Evolutionary conservation across 352 stramenopile genomes (phyloP).

Genomic region (Phytophthora europaea): DNA sequence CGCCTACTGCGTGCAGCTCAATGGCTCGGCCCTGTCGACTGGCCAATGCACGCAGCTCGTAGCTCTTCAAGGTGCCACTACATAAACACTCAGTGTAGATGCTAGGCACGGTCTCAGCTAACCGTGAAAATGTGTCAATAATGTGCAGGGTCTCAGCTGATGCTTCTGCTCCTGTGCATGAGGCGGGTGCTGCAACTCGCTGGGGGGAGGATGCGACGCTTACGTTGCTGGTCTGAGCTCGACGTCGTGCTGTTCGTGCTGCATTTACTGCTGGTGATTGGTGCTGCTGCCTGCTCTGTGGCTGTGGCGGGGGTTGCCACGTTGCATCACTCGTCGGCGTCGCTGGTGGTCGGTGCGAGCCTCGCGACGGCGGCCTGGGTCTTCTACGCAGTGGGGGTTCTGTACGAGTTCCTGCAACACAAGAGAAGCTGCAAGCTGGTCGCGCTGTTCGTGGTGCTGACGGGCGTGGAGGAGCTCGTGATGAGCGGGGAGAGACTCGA

Average conservation of each 20-base stretch:
- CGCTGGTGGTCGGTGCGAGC: conserved; percentile 43
- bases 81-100: not conserved
- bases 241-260: conserved; percentile 32
- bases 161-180: conserved; percentile 54
- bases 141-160: conserved; percentile 43
- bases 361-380: conserved; percentile 38
- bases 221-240: conserved; percentile 6
- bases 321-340: conserved; percentile 39
- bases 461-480: conserved; percentile 24
- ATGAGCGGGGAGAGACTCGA: not conserved
- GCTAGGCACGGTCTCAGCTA: not conserved
- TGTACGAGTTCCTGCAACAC: conserved; percentile 35
- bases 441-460: conserved; percentile 33
- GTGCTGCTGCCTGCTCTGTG: conserved; percentile 35
- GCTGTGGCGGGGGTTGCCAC: conserved; percentile 34
- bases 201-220: not conserved
- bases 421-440: conserved; percentile 24
- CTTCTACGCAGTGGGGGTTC: conserved; percentile 43
- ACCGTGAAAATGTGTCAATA: not conserved
- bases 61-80: conserved; percentile 34
- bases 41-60: conserved; percentile 42
- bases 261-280: conserved; percentile 41
- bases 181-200: conserved; percentile 46
- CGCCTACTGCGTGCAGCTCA: conserved; percentile 40
- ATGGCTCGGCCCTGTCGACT: conserved; percentile 25